Percentiles rank a stretch among this genome's conserved stretches.
These are phyloP conservation scores for Debaryomyces robertsiae DNA, from an alignment of 1,139 yeast genomes.

Conservation along the genomic window DNA sequence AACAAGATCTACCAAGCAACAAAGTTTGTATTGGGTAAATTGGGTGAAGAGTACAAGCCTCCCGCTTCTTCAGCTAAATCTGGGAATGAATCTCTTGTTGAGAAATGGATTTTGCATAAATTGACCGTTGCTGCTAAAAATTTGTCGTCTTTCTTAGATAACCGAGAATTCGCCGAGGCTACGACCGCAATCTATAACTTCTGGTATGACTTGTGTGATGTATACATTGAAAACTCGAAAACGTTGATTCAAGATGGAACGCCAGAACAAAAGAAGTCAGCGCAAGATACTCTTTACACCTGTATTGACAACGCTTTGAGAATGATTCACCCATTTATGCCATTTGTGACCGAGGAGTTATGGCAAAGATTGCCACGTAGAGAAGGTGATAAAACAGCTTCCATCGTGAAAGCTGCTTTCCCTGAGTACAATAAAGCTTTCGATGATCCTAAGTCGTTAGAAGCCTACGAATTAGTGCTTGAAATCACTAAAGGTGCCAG, in stretches of 20 bases:
- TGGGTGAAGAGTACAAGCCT: conserved; percentile 86
- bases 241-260: conserved; percentile 90
- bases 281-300: conserved; percentile 91
- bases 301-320: conserved; percentile 89
- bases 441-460: conserved; percentile 63
- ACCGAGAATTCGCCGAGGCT: conserved; percentile 86
- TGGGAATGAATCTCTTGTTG: conserved; percentile 90
- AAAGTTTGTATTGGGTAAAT: conserved; percentile 89
- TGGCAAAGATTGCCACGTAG: conserved; percentile 98
- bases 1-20: conserved; percentile 99
- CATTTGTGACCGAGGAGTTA: conserved; percentile 93
- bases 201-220: conserved; percentile 98
- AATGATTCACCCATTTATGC: conserved; percentile 98
- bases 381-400: conserved; percentile 62
- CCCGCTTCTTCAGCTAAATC: conserved; percentile 62
- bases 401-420: conserved; percentile 80
- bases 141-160: conserved; percentile 69
- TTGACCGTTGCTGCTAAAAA: conserved; percentile 69
- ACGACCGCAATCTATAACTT: conserved; percentile 86
- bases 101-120: conserved; percentile 94
- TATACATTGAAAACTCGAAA: conserved; percentile 96
- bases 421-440: conserved; percentile 67
- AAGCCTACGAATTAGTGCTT: conserved; percentile 79
- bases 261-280: conserved; percentile 78
- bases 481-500: conserved; percentile 91